Evolutionary conservation across 202 grass and related monocot species (phyloP).

Genomic region (Elaeis oleifera): DNA sequence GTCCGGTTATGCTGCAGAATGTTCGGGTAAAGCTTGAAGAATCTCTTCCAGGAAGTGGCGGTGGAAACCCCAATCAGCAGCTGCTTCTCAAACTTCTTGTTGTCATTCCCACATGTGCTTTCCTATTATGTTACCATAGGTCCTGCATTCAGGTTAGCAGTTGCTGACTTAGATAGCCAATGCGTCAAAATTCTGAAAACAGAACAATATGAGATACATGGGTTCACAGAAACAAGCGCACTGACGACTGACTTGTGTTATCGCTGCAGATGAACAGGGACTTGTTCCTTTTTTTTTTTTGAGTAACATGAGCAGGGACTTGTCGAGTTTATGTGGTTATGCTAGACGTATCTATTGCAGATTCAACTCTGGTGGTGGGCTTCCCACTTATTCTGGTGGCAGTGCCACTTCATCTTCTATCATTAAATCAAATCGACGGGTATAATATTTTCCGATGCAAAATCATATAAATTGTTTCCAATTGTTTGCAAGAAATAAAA

Average conservation of each 20-base stretch:
- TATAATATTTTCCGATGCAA: conserved; percentile 21
- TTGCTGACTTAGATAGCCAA: too few relatives aligned
- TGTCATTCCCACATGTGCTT: conserved; percentile 54
- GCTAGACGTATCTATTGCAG: conserved; percentile 47
- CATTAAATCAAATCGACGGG: conserved; percentile 60
- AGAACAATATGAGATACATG: too few relatives aligned
- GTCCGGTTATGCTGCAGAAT: conserved; percentile 29
- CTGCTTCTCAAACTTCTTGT: conserved; percentile 55
- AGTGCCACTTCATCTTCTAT: conserved; percentile 59
- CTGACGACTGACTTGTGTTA: conserved; percentile 6
- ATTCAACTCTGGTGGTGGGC: conserved; percentile 55
- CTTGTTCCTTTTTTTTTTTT: not conserved
- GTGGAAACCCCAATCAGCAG: conserved; percentile 61
- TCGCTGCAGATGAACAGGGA: conserved; percentile 52
- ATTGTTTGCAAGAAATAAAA: not conserved
- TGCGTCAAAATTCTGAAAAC: too few relatives aligned
- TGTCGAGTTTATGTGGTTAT: conserved; percentile 53
- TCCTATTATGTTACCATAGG: conserved; percentile 66
- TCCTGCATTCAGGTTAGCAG: conserved; percentile 62
- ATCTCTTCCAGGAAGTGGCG: conserved; percentile 72
- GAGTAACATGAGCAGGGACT: conserved; percentile 42
- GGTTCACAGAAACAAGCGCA: too few relatives aligned
- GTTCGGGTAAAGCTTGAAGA: conserved; percentile 70
- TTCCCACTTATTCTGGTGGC: conserved; percentile 66
- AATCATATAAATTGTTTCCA: not conserved